A percentile compares a stretch with the other conserved stretches of the same genome.
These are phyloP conservation scores for Trichoderma atroviride DNA, from an alignment of 2,329 filamentous ascomycete species.

Conservation along the genomic window DNA sequence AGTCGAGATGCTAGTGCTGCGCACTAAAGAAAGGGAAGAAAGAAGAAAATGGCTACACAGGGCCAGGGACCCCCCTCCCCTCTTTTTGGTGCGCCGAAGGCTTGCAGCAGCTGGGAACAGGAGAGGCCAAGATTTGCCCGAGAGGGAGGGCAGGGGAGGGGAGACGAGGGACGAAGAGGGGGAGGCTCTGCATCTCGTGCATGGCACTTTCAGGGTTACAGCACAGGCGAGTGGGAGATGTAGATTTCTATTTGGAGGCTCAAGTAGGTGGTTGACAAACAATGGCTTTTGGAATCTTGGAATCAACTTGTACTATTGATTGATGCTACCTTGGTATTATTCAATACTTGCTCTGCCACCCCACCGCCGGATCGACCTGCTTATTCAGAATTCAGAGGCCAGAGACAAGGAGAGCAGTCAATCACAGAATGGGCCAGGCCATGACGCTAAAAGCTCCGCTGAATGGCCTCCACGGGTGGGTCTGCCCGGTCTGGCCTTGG, in stretches of 20 bases:
- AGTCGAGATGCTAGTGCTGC: not conserved
- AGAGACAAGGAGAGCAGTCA: not conserved
- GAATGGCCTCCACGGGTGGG: not conserved
- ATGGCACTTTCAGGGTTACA: not conserved
- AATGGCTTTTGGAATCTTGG: not conserved
- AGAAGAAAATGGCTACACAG: not conserved
- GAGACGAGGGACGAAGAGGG: not conserved
- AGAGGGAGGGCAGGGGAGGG: not conserved
- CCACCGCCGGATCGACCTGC: not conserved
- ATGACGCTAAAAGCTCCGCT: not conserved
- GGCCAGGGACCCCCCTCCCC: not conserved
- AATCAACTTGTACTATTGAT: not conserved
- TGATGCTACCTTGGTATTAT: too few relatives aligned
- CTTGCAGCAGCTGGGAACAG: conserved; percentile 18
- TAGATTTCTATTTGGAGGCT: not conserved
- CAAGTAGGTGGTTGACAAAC: not conserved
- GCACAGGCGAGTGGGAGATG: not conserved
- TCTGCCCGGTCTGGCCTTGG: not conserved
- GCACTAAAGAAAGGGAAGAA: not conserved
- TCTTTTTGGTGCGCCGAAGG: conserved; percentile 9
- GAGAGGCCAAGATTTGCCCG: conserved; percentile 8
- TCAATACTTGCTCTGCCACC: not conserved
- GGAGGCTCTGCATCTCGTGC: not conserved
- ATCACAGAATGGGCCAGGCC: not conserved
- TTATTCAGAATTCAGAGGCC: not conserved